Conservation (phyloP, 805 yeast species). For the Pichia exigua region DNA sequence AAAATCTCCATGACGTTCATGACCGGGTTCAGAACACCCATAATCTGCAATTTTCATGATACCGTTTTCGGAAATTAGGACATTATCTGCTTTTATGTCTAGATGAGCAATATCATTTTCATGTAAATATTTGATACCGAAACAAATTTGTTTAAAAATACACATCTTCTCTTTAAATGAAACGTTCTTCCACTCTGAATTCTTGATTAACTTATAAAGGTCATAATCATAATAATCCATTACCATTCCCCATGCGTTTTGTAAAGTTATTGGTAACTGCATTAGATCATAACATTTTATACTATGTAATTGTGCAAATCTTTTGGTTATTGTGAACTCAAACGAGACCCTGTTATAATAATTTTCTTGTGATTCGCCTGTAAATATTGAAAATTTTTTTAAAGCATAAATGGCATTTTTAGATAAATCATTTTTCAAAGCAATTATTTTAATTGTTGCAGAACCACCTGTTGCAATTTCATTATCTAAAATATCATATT, state of each 20-base stretch:
- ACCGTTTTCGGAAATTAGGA: slow-evolving; percentile 52
- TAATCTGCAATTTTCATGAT: slow-evolving; percentile 65
- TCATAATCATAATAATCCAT: slow-evolving; percentile 61
- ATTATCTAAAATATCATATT: slow-evolving; percentile 40
- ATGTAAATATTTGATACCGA: slow-evolving; percentile 57
- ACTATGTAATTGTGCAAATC: slow-evolving; percentile 48
- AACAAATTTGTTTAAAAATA: slow-evolving; percentile 57
- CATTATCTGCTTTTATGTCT: slow-evolving; percentile 71
- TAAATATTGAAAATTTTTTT: slow-evolving; percentile 53
- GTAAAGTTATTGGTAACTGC: slow-evolving; percentile 49
- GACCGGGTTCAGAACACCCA: slow-evolving; percentile 66
- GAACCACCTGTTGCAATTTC: slow-evolving; percentile 66
- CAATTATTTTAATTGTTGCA: slow-evolving; percentile 50
- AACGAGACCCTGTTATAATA: slow-evolving; percentile 58
- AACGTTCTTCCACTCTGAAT: slow-evolving; percentile 50
- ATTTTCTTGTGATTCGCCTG: slow-evolving; percentile 36
- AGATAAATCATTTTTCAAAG: slow-evolving; percentile 27
- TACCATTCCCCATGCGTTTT: slow-evolving; percentile 72
- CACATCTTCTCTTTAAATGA: slow-evolving; percentile 50
- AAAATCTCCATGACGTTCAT: slow-evolving; percentile 43
- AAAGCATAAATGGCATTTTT: slow-evolving; percentile 45
- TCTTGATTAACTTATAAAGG: slow-evolving; percentile 45
- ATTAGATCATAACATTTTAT: slow-evolving; percentile 48
- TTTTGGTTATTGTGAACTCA: slow-evolving; percentile 56
- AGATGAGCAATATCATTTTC: slow-evolving; percentile 61